phyloP scores from a whole-genome alignment of 805 yeast genomes.

The Lipomyces spencermartinsiae region DNA sequence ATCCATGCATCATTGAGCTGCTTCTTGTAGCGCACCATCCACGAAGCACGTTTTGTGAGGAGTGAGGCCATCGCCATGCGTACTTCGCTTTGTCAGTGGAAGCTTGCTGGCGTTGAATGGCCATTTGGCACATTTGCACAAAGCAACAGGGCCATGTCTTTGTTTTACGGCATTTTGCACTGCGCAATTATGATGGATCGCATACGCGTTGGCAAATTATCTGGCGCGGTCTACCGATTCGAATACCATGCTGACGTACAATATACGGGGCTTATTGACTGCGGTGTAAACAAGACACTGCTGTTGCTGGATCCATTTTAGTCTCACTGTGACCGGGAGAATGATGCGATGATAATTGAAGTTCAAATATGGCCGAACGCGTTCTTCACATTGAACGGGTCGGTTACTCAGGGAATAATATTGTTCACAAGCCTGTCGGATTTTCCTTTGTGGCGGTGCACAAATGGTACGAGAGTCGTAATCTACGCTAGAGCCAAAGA shows the following conservation, averaged over 20 bases:
- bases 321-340: not conserved
- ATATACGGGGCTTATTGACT: not conserved
- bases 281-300: not conserved
- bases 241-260: slow-evolving; percentile 1
- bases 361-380: not conserved
- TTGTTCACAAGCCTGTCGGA: no score
- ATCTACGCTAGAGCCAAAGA: no score
- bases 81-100: not conserved
- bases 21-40: no score
- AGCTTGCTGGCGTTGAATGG: not conserved
- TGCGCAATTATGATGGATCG: not conserved
- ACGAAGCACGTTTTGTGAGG: no score
- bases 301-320: not conserved
- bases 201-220: not conserved
- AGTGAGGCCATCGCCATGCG: no score
- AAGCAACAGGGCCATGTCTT: not conserved
- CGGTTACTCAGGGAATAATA: not conserved
- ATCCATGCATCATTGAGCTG: no score
- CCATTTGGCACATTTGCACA: not conserved
- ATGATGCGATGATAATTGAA: slow-evolving; percentile 3
- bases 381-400: not conserved
- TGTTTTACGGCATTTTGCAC: not conserved
- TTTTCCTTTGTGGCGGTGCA: no score
- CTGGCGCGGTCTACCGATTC: not conserved
- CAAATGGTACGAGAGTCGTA: no score